A percentile compares a stretch with the other conserved stretches of the same genome.
These are phyloP conservation scores for Leptographium flavum DNA, from an alignment of 2,329 filamentous ascomycete species.

Conservation along the genomic window DNA sequence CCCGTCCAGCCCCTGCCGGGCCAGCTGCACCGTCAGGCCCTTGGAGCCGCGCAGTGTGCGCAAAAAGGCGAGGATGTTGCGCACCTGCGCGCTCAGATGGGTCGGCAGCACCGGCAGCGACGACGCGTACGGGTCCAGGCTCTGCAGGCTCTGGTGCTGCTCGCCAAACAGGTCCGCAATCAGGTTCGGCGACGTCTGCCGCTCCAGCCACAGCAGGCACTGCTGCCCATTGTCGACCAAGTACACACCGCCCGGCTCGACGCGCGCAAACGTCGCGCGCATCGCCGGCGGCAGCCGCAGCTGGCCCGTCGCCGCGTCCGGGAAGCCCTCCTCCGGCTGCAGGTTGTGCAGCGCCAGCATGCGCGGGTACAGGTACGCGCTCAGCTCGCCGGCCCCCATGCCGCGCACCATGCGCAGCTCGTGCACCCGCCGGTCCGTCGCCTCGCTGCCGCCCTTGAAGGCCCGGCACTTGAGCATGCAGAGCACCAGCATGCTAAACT, in stretches of 20 bases:
- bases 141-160: constrained; percentile 54
- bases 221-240: constrained; percentile 91
- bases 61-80: constrained; percentile 84
- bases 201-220: constrained; percentile 83
- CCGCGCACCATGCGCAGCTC: constrained; percentile 82
- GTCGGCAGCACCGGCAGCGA: constrained; percentile 75
- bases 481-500: constrained; percentile 93
- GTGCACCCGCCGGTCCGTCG: constrained; percentile 78
- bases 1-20: constrained; percentile 82
- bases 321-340: constrained; percentile 74
- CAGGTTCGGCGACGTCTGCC: constrained; percentile 82
- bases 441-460: constrained; percentile 85
- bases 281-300: constrained; percentile 69
- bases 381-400: constrained; percentile 75
- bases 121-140: constrained; percentile 68
- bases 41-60: constrained; percentile 71
- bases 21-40: constrained; percentile 76
- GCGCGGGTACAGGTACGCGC: constrained; percentile 85
- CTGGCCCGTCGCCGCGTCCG: constrained; percentile 74
- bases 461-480: constrained; percentile 79
- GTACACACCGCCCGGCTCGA: constrained; percentile 89
- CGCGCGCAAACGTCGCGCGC: constrained; percentile 70
- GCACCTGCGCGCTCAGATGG: constrained; percentile 84
- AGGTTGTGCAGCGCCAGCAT: constrained; percentile 89
- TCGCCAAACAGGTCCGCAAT: constrained; percentile 81